A percentile compares a stretch with the other conserved stretches of the same genome.
Conservation (phyloP, 345 rosid genomes). For the Salix arbutifolia region DNA sequence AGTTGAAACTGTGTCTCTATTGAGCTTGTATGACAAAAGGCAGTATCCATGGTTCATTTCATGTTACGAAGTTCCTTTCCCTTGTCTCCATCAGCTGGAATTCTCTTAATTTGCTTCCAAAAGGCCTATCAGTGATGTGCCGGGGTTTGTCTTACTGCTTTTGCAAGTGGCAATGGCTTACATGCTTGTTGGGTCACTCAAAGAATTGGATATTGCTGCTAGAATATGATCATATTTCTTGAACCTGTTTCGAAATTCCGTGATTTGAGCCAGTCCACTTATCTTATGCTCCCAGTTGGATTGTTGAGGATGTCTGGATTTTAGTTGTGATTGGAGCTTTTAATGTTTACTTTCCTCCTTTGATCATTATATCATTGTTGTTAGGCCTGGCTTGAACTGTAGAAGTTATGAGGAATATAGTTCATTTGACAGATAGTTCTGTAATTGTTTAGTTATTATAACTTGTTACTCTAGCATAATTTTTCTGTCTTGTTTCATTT, state of each 20-base stretch:
- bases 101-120: conserved; percentile 87
- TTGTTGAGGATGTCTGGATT: conserved; percentile 95
- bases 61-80: conserved; percentile 69
- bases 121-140: conserved; percentile 66
- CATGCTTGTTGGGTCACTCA: conserved; percentile 88
- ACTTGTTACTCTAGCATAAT: too few relatives aligned
- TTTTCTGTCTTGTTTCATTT: too few relatives aligned
- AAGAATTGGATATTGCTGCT: conserved; percentile 53
- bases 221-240: conserved; percentile 52
- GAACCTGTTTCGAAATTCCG: conserved; percentile 67
- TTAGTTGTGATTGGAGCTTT: conserved; percentile 78
- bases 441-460: conserved; percentile 36
- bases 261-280: conserved; percentile 65
- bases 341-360: conserved; percentile 52
- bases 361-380: conserved; percentile 44
- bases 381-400: conserved; percentile 73
- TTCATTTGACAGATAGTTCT: conserved; percentile 65
- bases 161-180: conserved; percentile 78
- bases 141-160: conserved; percentile 67
- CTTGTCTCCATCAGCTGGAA: conserved; percentile 70
- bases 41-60: conserved; percentile 76
- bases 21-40: conserved; percentile 81
- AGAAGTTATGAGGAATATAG: conserved; percentile 88
- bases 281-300: conserved; percentile 74
- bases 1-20: conserved; percentile 73